A percentile compares a stretch with the other conserved stretches of the same genome.
Evolutionary conservation across 495 filamentous ascomycete genomes (phyloP).

Genomic region (Cercophora sp.): DNA sequence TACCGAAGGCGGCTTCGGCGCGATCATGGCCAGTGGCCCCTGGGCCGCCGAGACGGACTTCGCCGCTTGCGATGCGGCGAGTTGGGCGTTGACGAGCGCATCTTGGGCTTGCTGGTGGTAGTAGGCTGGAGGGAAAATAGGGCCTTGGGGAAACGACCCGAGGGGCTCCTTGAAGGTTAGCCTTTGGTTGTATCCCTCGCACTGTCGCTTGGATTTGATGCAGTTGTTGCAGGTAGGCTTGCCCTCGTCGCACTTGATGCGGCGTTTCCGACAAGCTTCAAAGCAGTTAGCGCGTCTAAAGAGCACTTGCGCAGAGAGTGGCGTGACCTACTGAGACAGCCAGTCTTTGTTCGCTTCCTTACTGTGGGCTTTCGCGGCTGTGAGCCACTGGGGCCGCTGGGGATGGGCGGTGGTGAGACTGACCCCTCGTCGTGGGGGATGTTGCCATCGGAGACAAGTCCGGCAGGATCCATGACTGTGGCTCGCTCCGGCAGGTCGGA

Average conservation of each 20-base stretch:
- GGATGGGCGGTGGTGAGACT: constrained; percentile 7
- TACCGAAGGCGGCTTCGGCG: constrained; percentile 32
- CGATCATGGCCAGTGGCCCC: constrained; percentile 27
- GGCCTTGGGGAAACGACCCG: constrained; percentile 45
- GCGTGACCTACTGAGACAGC: constrained; percentile 76
- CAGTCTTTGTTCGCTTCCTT: constrained; percentile 92
- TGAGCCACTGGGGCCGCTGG: constrained; percentile 24
- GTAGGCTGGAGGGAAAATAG: constrained; percentile 22
- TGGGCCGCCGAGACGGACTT: constrained; percentile 18
- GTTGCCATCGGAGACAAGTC: constrained; percentile 1
- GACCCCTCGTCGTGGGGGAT: constrained; percentile 13
- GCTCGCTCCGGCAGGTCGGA: no score
- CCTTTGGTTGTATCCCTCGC: constrained; percentile 91
- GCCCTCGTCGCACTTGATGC: constrained; percentile 97
- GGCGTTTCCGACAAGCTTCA: constrained; percentile 83
- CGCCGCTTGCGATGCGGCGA: constrained; percentile 20
- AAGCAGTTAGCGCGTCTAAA: constrained; percentile 15
- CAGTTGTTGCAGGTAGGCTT: constrained; percentile 87
- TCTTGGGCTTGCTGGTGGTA: constrained; percentile 25
- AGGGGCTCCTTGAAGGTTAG: constrained; percentile 90
- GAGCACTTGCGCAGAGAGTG: neutral
- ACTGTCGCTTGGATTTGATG: constrained; percentile 88
- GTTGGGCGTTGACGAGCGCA: constrained; percentile 18
- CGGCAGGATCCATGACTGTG: constrained; percentile 13
- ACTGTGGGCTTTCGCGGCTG: constrained; percentile 30